These are phyloP conservation scores for Globisporangium orthogonon DNA, from an alignment of 352 stramenopile genomes.

Conservation along the genomic window DNA sequence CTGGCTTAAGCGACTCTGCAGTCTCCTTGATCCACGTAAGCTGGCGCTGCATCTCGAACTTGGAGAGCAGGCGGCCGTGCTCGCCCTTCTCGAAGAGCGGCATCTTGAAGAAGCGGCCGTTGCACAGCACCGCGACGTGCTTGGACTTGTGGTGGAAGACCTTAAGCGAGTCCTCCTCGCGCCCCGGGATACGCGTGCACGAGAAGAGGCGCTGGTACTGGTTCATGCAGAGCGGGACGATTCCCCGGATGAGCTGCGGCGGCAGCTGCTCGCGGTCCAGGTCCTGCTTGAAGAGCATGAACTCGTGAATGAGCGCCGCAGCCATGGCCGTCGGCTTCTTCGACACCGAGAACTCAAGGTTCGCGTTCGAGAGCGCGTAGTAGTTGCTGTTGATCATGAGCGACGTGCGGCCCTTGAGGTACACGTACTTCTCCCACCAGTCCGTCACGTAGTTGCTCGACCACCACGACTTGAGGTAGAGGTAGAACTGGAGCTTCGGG, in stretches of 20 bases:
- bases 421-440: conserved; percentile 90
- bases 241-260: conserved; percentile 75
- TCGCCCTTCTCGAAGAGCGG: conserved; percentile 77
- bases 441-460: conserved; percentile 88
- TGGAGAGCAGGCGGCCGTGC: conserved; percentile 61
- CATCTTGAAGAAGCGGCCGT: conserved; percentile 87
- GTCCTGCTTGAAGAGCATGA: conserved; percentile 85
- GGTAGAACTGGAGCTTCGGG: conserved; percentile 86
- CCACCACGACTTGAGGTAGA: conserved; percentile 89
- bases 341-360: conserved; percentile 55
- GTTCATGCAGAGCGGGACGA: conserved; percentile 88
- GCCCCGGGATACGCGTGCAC: conserved; percentile 84
- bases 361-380: conserved; percentile 72
- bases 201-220: conserved; percentile 89
- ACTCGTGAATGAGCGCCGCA: conserved; percentile 62
- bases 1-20: conserved; percentile 25
- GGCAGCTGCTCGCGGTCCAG: conserved; percentile 79
- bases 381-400: conserved; percentile 93
- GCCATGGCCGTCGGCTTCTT: conserved; percentile 59
- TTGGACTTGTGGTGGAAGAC: conserved; percentile 68
- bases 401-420: conserved; percentile 80
- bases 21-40: conserved; percentile 65
- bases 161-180: conserved; percentile 80
- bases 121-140: conserved; percentile 84
- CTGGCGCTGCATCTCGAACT: conserved; percentile 78